Base-by-base conservation (phyloP, 495 filamentous ascomycete genomes). In the Xylaria intraflava region DNA sequence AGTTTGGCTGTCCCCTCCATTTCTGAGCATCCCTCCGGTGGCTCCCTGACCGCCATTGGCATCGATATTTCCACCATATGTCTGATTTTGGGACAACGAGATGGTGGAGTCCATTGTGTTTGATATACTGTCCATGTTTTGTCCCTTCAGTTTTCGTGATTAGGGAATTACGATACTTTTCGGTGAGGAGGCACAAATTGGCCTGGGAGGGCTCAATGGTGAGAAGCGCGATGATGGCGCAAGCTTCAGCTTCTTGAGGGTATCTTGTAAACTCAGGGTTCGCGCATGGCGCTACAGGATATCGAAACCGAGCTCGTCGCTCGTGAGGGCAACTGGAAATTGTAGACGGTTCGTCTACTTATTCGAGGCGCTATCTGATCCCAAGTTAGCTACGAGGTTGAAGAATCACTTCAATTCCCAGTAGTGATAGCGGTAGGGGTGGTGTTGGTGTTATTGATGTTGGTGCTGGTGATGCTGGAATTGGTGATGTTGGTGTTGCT, bases 21-120 rank as follows among this genome's bases (percentile, higher is more conserved):
- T 65, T 44, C 68, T 65, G 38, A 58, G 64, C 3, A 62, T 52
- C 50, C 70, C 68, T 11, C 69, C 70, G 54, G 81, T 62, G 53
- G 76, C 83, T 55, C 75, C 78, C 56, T 85, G 80, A 52, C 80
- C 85, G 57, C 75, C 75, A 56, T 78, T 82, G 59, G 75, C 64
- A 48, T 68, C 65, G 14, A 61, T 42, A 24, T 59, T 59, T 5
- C 57, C 59, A 43, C 64, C 64, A 56, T 77, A 73, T 53, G 69
- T 64, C 60, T 72, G 74, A 20, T 55, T 57, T 61, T 69, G 62
- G 9, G 72, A 75, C 16, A 68, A 68, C n/a, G 82, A 78, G 19
- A 62, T 75, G 27, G 69, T 69, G 20, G 83, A 83, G 56, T 87
- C 84, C 71, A 85, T 81, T 0, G 78, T 83, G 62, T 72, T 80